These are phyloP conservation scores for Teunomyces tritomae DNA, from an alignment of 805 yeast genomes.

Conservation along the genomic window DNA sequence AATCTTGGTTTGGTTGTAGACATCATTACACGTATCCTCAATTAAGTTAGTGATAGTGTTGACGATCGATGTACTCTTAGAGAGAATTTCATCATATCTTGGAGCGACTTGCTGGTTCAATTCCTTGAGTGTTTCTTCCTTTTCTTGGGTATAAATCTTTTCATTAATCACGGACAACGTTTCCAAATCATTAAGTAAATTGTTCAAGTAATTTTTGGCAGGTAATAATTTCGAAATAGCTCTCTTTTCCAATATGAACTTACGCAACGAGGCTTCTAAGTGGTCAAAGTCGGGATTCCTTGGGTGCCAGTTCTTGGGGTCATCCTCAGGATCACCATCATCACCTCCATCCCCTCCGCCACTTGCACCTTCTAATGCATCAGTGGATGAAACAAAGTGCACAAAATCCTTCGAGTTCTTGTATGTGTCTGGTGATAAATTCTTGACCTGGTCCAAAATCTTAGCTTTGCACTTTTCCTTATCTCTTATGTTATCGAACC, in stretches of 20 bases:
- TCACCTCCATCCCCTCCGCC: conserved; percentile 29
- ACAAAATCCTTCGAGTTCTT: conserved; percentile 88
- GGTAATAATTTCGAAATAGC: conserved; percentile 87
- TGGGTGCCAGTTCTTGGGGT: conserved; percentile 27
- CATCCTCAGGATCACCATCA: conserved; percentile 33
- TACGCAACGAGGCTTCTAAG: conserved; percentile 79
- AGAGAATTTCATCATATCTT: conserved; percentile 52
- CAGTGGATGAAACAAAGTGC: conserved; percentile 79
- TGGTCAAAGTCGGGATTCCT: conserved; percentile 70
- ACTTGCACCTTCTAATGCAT: conserved; percentile 37
- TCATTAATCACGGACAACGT: conserved; percentile 63
- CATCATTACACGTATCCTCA: conserved; percentile 56
- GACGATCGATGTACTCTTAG: conserved; percentile 51
- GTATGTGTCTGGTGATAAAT: conserved; percentile 84
- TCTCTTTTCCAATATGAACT: conserved; percentile 85
- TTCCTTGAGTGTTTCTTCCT: conserved; percentile 44
- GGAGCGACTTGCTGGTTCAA: conserved; percentile 59
- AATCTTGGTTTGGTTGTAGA: conserved; percentile 59
- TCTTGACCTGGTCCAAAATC: conserved; percentile 82
- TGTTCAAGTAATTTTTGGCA: conserved; percentile 80
- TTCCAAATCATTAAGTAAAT: conserved; percentile 64
- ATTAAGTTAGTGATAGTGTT: conserved; percentile 60
- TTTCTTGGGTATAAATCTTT: conserved; percentile 49
- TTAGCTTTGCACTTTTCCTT: conserved; percentile 73
- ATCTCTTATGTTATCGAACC: conserved; percentile 82